Percentiles rank a stretch among this genome's conserved stretches.
Evolutionary conservation across 2,329 filamentous ascomycete species (phyloP).

Genomic region (Penicillium hesseltinei): DNA sequence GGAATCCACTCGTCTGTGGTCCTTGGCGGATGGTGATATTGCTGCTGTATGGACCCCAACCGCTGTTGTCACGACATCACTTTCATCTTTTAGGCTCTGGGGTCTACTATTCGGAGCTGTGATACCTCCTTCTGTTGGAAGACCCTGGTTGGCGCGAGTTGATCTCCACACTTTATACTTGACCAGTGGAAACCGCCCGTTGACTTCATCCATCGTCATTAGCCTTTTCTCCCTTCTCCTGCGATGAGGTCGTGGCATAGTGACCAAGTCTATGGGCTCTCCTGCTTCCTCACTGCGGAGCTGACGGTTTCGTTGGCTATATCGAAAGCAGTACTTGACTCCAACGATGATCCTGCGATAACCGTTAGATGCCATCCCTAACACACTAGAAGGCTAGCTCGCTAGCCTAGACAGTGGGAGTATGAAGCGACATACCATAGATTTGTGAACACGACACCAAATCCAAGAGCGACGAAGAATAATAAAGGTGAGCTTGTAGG

Average conservation of each 20-base stretch:
- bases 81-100: constrained; percentile 68
- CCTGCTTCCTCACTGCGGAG: constrained; percentile 74
- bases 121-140: constrained; percentile 82
- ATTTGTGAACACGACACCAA: constrained; percentile 98
- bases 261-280: constrained; percentile 82
- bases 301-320: constrained; percentile 88
- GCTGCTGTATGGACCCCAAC: constrained; percentile 22
- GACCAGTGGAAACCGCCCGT: constrained; percentile 89
- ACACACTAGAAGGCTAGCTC: background rate
- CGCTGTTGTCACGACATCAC: constrained; percentile 39
- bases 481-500: constrained; percentile 71
- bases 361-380: constrained; percentile 9
- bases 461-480: constrained; percentile 94
- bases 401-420: background rate
- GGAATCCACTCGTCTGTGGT: constrained; percentile 19
- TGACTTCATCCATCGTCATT: constrained; percentile 99
- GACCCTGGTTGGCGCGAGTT: constrained; percentile 74
- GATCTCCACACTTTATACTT: constrained; percentile 97
- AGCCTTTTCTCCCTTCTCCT: constrained; percentile 94
- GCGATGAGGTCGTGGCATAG: constrained; percentile 81
- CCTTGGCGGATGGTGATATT: constrained; percentile 22
- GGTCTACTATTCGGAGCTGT: constrained; percentile 68
- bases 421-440: constrained; percentile 69
- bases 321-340: constrained; percentile 98
- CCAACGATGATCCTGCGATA: constrained; percentile 92